Conservation (phyloP, 345 rosid genomes). For the Camelina sativa region DNA sequence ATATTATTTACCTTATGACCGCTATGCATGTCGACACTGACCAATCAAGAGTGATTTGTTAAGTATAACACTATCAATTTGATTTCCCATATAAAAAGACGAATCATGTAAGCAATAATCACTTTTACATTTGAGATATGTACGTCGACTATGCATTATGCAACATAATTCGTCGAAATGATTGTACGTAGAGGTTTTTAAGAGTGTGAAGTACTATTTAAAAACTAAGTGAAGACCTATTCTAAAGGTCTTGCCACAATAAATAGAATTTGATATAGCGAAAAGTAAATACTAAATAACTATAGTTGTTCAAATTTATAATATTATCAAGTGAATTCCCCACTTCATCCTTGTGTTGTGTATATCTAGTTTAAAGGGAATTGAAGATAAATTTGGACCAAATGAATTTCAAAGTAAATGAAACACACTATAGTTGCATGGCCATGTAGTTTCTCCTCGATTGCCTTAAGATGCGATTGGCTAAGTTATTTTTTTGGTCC, state of each 20-base stretch:
- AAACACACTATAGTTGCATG: slow-evolving; percentile 12
- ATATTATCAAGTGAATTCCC: not conserved
- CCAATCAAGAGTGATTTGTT: slow-evolving; percentile 15
- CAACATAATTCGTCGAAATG: not conserved
- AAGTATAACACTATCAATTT: not conserved
- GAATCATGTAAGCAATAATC: not conserved
- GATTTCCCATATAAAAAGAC: not conserved
- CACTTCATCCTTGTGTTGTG: slow-evolving; percentile 2
- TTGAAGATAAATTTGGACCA: slow-evolving; percentile 9
- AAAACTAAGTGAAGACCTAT: not conserved
- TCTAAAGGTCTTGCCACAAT: not conserved
- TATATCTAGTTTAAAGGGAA: slow-evolving; percentile 1
- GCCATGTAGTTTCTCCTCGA: slow-evolving; percentile 15
- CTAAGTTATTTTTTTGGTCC: slow-evolving; percentile 35
- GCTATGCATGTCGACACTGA: too few species aligned
- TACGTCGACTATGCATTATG: not conserved
- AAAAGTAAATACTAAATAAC: not conserved
- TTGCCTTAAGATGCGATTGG: slow-evolving; percentile 37
- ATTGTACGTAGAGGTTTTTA: not conserved
- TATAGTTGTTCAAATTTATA: not conserved
- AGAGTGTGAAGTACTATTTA: not conserved
- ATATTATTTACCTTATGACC: not conserved
- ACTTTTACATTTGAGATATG: not conserved
- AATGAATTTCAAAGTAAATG: not conserved
- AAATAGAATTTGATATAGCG: not conserved